Percentiles rank a stretch among this genome's conserved stretches.
Conservation (phyloP, 768 basidiomycete species). For the Leucogyrophana mollusca region DNA sequence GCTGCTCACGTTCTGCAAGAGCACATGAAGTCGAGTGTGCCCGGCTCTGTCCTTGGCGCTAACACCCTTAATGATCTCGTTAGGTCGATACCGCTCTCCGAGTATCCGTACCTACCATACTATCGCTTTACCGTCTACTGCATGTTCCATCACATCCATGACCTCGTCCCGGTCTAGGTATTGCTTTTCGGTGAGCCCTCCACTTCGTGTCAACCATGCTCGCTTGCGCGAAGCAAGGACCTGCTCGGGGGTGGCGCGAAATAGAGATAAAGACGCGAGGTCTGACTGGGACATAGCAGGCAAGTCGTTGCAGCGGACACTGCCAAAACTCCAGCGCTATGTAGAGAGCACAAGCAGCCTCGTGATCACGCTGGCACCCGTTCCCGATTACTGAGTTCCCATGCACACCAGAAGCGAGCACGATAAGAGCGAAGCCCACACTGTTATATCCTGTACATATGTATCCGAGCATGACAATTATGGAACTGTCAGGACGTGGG, state of each 20-base stretch:
- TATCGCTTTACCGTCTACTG: constrained; percentile 40
- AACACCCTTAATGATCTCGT: constrained; percentile 45
- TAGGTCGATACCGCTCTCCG: background rate
- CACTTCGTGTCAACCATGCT: constrained; percentile 39
- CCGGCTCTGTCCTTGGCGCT: constrained; percentile 48
- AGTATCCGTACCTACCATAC: constrained; percentile 39
- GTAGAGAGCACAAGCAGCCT: no score
- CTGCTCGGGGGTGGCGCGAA: constrained; percentile 44
- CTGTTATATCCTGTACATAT: constrained; percentile 12
- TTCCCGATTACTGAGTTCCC: no score
- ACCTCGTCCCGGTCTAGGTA: constrained; percentile 40
- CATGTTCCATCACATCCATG: constrained; percentile 40
- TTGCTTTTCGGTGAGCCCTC: constrained; percentile 37
- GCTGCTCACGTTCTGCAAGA: constrained; percentile 69
- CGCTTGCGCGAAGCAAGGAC: constrained; percentile 35
- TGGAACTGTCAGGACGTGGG: constrained; percentile 2
- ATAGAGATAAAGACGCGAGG: constrained; percentile 32
- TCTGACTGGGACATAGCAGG: background rate
- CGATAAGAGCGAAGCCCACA: no score
- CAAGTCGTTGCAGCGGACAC: no score
- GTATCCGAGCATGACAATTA: constrained; percentile 12
- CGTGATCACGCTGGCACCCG: no score
- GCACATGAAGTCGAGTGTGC: constrained; percentile 53
- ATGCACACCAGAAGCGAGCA: no score
- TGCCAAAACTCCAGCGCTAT: no score